Percentiles rank a stretch among this genome's conserved stretches.
phyloP scores from a whole-genome alignment of 331 rosid genomes.

The Malus hybrid region DNA sequence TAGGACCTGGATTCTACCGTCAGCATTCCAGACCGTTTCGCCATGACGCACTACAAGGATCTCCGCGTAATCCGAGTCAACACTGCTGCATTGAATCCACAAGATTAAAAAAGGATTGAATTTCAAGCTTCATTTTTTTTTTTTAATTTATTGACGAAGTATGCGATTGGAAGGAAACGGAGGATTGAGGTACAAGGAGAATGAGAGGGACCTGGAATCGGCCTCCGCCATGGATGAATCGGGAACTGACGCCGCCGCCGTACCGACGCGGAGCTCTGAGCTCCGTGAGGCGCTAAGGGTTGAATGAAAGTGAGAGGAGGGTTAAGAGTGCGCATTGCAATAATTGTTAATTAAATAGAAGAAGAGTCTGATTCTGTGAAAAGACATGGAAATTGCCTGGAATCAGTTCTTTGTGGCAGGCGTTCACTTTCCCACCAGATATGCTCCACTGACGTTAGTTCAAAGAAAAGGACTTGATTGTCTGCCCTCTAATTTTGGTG shows the following conservation, averaged over 20 bases:
- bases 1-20: conserved; percentile 67
- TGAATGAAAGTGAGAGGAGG: not conserved
- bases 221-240: conserved; percentile 18
- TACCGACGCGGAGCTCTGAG: not conserved
- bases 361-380: not conserved
- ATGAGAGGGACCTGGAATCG: conserved; percentile 35
- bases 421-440: no score
- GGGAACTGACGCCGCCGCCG: conserved; percentile 1
- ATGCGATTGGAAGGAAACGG: not conserved
- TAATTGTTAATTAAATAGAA: not conserved
- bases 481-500: no score
- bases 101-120: not conserved
- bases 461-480: no score
- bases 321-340: not conserved
- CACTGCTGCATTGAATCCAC: conserved; percentile 21
- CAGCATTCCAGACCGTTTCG: conserved; percentile 83
- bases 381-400: no score
- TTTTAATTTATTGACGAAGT: not conserved
- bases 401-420: no score
- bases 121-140: no score
- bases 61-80: conserved; percentile 47
- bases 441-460: no score
- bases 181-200: not conserved
- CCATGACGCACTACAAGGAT: conserved; percentile 86
- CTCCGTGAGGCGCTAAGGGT: not conserved